A percentile compares a stretch with the other conserved stretches of the same genome.
Conservation (phyloP, 2,329 filamentous ascomycete genomes). For the Pseudopyrenochaeta lycopersici region DNA sequence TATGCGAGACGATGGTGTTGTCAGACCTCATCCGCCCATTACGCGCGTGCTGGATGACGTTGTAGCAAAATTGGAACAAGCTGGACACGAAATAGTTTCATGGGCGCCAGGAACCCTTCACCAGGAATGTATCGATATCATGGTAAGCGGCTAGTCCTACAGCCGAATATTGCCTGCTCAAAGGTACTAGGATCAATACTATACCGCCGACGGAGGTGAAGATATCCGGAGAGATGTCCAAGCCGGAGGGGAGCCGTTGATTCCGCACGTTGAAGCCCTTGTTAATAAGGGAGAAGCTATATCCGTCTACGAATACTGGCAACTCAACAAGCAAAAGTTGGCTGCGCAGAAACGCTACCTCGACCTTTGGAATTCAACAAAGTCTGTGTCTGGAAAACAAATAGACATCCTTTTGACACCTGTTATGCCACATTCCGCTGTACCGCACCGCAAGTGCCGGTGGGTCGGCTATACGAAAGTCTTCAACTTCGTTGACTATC, state of each 20-base stretch:
- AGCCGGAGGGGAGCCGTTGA: slow-evolving; percentile 64
- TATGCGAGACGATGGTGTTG: slow-evolving; percentile 63
- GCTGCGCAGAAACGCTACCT: slow-evolving; percentile 65
- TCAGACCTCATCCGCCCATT: slow-evolving; percentile 64
- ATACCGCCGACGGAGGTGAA: slow-evolving; percentile 69
- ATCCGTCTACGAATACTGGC: slow-evolving; percentile 73
- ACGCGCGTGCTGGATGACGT: slow-evolving; percentile 55
- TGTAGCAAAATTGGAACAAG: slow-evolving; percentile 49
- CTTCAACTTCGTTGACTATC: slow-evolving; percentile 71
- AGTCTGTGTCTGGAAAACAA: slow-evolving; percentile 55
- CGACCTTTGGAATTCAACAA: slow-evolving; percentile 64
- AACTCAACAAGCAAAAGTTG: slow-evolving; percentile 68
- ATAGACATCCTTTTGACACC: slow-evolving; percentile 68
- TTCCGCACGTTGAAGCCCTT: slow-evolving; percentile 61
- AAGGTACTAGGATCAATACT: slow-evolving; percentile 63
- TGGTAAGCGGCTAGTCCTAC: slow-evolving; percentile 49
- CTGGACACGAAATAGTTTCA: slow-evolving; percentile 64
- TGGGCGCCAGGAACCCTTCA: slow-evolving; percentile 63
- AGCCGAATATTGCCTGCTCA: not conserved
- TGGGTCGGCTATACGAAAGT: slow-evolving; percentile 69
- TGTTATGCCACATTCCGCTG: slow-evolving; percentile 67
- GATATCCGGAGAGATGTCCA: slow-evolving; percentile 66
- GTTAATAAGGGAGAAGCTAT: slow-evolving; percentile 61
- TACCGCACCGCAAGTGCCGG: slow-evolving; percentile 56
- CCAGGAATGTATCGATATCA: slow-evolving; percentile 63